A percentile compares a stretch with the other conserved stretches of the same genome.
Conservation (phyloP, 2,329 filamentous ascomycete species). For the Penicillium sp. region DNA sequence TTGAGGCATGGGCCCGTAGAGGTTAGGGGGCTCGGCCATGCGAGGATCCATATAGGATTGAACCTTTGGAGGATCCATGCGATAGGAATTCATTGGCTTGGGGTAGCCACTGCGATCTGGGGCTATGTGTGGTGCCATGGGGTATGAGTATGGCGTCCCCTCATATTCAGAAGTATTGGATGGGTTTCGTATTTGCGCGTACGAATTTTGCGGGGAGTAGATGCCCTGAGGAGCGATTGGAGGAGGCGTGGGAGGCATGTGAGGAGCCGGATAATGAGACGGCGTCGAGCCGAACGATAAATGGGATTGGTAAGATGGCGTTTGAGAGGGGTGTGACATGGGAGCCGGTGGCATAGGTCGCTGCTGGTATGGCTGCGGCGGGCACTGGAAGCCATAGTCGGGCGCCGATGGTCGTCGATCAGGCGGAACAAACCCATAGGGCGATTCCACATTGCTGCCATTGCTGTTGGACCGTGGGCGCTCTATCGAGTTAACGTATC, state of each 20-base stretch:
- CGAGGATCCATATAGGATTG: conserved; percentile 40
- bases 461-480: conserved; percentile 65
- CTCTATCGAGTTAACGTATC: conserved; percentile 50
- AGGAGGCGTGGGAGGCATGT: conserved; percentile 48
- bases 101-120: conserved; percentile 27
- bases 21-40: conserved; percentile 36
- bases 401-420: conserved; percentile 53
- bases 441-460: conserved; percentile 53
- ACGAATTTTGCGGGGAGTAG: conserved; percentile 39
- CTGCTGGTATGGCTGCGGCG: conserved; percentile 38
- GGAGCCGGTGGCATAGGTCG: conserved; percentile 41
- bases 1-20: conserved; percentile 43
- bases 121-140: conserved; percentile 22
- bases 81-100: conserved; percentile 33
- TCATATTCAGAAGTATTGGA: conserved; percentile 40
- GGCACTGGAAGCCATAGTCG: conserved; percentile 43
- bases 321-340: conserved; percentile 37
- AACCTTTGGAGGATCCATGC: conserved; percentile 29
- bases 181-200: conserved; percentile 35
- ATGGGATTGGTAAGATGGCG: conserved; percentile 42
- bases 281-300: conserved; percentile 45
- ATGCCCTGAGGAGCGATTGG: conserved; percentile 32
- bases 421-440: conserved; percentile 45
- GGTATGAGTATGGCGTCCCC: conserved; percentile 21
- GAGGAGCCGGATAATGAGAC: conserved; percentile 45